phyloP scores from a whole-genome alignment of 768 basidiomycete genomes.

The Leucosporidium scottii region DNA sequence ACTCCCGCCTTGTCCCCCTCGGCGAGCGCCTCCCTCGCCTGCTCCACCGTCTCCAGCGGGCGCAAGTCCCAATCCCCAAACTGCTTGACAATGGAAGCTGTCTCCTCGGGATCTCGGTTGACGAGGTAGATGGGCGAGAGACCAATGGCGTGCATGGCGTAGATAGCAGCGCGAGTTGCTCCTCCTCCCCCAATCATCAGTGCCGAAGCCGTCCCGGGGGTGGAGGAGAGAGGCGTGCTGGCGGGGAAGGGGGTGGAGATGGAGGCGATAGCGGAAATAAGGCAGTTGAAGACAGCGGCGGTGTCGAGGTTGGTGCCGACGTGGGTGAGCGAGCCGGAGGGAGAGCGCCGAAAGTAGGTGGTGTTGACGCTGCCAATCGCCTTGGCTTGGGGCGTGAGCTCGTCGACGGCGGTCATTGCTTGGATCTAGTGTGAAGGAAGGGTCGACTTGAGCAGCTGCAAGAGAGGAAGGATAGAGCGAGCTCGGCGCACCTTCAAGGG shows the following conservation, averaged over 20 bases:
- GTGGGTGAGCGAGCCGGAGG: neutral
- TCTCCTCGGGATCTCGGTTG: constrained; percentile 18
- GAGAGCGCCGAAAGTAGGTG: neutral
- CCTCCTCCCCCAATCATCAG: constrained; percentile 17
- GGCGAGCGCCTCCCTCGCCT: constrained; percentile 3
- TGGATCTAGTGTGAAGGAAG: neutral
- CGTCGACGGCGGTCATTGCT: constrained; percentile 10
- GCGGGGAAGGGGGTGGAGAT: constrained; percentile 1
- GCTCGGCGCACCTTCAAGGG: constrained; percentile 4
- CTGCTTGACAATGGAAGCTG: neutral
- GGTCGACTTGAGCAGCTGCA: too few relatives aligned
- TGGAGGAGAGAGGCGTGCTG: neutral
- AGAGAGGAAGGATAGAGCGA: too few relatives aligned
- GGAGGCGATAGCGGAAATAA: constrained; percentile 2
- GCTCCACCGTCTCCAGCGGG: neutral
- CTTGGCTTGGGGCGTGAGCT: constrained; percentile 2
- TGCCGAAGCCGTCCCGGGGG: neutral
- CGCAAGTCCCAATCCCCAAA: constrained; percentile 3
- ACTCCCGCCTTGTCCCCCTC: neutral
- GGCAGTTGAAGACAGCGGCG: constrained; percentile 12
- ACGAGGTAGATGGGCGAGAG: constrained; percentile 21
- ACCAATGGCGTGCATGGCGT: constrained; percentile 9
- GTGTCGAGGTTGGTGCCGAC: constrained; percentile 23
- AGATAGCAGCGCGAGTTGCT: constrained; percentile 9
- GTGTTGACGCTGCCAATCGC: constrained; percentile 20